A percentile compares a stretch with the other conserved stretches of the same genome.
phyloP scores from a whole-genome alignment of 2,329 filamentous ascomycete species.

The Pseudopithomyces chartarum region DNA sequence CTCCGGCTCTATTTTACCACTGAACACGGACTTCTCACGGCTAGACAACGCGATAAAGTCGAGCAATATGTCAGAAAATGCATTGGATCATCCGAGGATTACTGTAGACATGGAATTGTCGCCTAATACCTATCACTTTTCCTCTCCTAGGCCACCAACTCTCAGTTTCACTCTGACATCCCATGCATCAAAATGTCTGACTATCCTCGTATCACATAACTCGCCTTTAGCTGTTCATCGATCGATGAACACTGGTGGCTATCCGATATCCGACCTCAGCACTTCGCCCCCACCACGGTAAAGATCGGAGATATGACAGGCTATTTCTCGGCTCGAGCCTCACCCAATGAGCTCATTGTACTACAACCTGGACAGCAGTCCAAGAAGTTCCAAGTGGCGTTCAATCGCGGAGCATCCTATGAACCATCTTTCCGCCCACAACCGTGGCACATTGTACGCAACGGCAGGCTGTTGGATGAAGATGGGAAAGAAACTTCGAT shows the following conservation, averaged over 20 bases:
- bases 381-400: not conserved
- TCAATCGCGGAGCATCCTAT: not conserved
- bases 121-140: not conserved
- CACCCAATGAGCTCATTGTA: not conserved
- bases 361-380: not conserved
- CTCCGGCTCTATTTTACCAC: not conserved
- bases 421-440: not conserved
- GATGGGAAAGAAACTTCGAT: not conserved
- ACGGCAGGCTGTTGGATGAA: not conserved
- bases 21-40: not conserved
- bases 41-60: not conserved
- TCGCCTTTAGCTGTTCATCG: not conserved
- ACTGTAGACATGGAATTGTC: not conserved
- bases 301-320: not conserved
- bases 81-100: not conserved
- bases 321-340: not conserved
- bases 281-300: not conserved
- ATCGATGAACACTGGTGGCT: not conserved
- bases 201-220: not conserved
- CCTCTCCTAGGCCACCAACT: not conserved
- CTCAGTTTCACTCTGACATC: not conserved
- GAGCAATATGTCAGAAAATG: not conserved
- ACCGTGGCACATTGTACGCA: not conserved
- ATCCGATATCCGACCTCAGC: not conserved
- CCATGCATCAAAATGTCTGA: not conserved